phyloP scores from a whole-genome alignment of 306 rosid species.

The Gynostemma pentaphyllum region DNA sequence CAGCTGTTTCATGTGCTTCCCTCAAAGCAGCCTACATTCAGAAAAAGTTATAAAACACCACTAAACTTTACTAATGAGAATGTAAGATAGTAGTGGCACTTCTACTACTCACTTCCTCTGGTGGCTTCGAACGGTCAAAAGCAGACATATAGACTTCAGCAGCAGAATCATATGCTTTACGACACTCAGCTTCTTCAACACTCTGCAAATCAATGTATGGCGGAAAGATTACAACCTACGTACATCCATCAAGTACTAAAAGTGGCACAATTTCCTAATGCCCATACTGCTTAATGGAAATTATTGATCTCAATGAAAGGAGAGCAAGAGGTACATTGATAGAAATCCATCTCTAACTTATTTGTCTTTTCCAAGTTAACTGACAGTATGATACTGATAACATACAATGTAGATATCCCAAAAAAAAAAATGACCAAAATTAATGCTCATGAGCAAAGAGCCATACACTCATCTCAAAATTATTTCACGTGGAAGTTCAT shows the following conservation, averaged over 20 bases:
- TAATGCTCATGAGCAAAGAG: background rate
- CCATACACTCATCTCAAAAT: background rate
- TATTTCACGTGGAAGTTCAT: background rate
- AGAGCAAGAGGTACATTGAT: background rate
- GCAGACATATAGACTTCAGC: conserved; percentile 58
- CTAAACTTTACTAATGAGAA: conserved; percentile 7
- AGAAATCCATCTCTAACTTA: background rate
- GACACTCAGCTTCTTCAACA: conserved; percentile 94
- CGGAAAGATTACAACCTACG: background rate
- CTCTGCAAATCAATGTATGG: conserved; percentile 38
- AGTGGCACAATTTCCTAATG: background rate
- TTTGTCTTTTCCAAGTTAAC: background rate
- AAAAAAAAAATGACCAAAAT: background rate
- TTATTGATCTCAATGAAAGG: background rate
- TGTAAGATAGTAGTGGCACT: conserved; percentile 18
- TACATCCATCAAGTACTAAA: background rate
- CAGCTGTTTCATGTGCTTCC: conserved; percentile 88
- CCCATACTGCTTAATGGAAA: background rate
- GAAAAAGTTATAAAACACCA: conserved; percentile 5
- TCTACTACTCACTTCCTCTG: conserved; percentile 97
- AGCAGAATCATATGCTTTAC: conserved; percentile 70
- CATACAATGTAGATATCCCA: background rate
- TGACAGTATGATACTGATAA: background rate
- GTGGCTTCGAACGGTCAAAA: conserved; percentile 63
- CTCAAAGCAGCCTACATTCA: conserved; percentile 60